A percentile compares a stretch with the other conserved stretches of the same genome.
Conservation (phyloP, 495 filamentous ascomycete genomes). For the Hypoxylon fuscum region DNA sequence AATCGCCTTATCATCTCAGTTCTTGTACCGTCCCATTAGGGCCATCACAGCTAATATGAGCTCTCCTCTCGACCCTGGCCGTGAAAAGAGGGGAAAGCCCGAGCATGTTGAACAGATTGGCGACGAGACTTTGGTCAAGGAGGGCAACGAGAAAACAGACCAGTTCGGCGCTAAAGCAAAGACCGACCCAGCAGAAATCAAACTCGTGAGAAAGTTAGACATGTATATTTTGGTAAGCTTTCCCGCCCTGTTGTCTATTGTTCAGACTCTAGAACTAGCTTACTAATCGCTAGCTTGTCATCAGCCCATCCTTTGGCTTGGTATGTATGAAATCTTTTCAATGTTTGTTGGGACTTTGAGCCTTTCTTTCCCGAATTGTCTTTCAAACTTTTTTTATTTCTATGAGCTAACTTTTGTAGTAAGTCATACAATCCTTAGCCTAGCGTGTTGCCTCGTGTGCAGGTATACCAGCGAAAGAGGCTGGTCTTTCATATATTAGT, state of each 20-base stretch:
- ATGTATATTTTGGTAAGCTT: conserved; percentile 50
- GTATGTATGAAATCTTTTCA: too few relatives aligned
- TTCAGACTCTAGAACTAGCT: background rate
- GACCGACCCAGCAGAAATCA: conserved; percentile 53
- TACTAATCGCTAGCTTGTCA: background rate
- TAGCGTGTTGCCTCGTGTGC: too few relatives aligned
- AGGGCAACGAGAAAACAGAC: conserved; percentile 30
- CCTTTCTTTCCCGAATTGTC: too few relatives aligned
- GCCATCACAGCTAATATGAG: background rate
- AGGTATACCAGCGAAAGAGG: too few relatives aligned
- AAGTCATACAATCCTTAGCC: too few relatives aligned
- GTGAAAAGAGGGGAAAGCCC: conserved; percentile 1
- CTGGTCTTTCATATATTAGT: too few relatives aligned
- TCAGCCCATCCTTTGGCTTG: too few relatives aligned
- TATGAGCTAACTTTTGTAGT: too few relatives aligned
- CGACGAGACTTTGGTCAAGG: conserved; percentile 3
- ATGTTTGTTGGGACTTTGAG: too few relatives aligned
- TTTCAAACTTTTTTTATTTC: too few relatives aligned
- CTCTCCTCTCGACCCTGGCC: background rate
- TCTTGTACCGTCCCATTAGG: too few relatives aligned
- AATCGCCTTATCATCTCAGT: background rate
- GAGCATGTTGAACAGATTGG: conserved; percentile 11
- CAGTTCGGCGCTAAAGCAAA: conserved; percentile 54
- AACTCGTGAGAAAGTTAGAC: conserved; percentile 59
- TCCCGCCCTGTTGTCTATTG: background rate